Conservation (phyloP, 78 protist species). For the Isochrysis galbana region DNA sequence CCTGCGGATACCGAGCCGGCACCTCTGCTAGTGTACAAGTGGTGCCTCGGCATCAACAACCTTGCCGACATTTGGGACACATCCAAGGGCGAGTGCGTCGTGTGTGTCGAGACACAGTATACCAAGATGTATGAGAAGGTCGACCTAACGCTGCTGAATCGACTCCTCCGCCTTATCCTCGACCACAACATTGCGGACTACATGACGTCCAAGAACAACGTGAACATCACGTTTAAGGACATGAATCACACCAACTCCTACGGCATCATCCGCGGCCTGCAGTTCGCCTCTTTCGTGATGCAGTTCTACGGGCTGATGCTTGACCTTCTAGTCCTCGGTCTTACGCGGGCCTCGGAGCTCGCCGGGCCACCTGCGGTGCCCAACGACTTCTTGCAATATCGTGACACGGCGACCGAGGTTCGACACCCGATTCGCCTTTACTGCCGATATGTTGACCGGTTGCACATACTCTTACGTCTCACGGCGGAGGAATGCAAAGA, state of each 20-base stretch:
- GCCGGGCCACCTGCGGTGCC: conserved; percentile 96
- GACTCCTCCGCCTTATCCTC: conserved; percentile 95
- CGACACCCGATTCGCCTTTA: conserved; percentile 98
- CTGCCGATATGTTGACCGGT: conserved; percentile 89
- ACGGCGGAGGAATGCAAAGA: conserved; percentile 91
- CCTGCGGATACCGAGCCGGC: conserved; percentile 99
- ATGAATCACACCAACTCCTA: conserved; percentile 95
- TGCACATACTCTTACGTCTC: conserved; percentile 92
- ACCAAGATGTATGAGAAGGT: conserved; percentile 93
- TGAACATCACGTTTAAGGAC: conserved; percentile 95
- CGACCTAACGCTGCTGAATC: conserved; percentile 97
- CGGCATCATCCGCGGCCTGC: conserved; percentile 99
- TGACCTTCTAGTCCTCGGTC: conserved; percentile 96
- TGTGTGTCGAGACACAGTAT: conserved; percentile 83
- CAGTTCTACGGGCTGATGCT: conserved; percentile 90
- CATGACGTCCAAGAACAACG: conserved; percentile 99
- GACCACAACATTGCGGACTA: conserved; percentile 99
- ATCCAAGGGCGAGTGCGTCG: conserved; percentile 90
- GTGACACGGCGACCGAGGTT: conserved; percentile 71
- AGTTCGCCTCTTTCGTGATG: conserved; percentile 94
- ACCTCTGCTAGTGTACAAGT: conserved; percentile 99
- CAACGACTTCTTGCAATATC: conserved; percentile 86
- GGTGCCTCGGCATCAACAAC: conserved; percentile 99
- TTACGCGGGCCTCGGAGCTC: conserved; percentile 94
- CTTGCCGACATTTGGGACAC: conserved; percentile 91